phyloP scores from a whole-genome alignment of 768 basidiomycete genomes.

The Leccinum boreale region DNA sequence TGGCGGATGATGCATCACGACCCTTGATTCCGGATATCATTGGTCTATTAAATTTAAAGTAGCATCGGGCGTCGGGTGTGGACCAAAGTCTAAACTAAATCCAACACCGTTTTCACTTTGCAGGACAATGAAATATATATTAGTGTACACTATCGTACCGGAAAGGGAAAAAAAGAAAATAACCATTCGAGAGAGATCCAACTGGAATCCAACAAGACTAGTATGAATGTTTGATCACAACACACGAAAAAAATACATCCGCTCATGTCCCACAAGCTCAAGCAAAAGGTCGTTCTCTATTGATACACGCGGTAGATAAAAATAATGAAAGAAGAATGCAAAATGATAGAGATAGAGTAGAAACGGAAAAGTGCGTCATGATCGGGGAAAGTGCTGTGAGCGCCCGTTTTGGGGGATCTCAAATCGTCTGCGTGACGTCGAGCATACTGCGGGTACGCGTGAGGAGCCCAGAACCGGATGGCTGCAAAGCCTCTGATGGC shows the following conservation, averaged over 20 bases:
- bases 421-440: slow-evolving; percentile 2
- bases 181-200: not conserved
- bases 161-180: not conserved
- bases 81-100: not conserved
- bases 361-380: not conserved
- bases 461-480: not conserved
- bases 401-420: not conserved
- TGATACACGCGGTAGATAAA: not conserved
- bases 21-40: not conserved
- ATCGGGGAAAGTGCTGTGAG: not conserved
- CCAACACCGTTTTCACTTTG: not conserved
- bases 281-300: not conserved
- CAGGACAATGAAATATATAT: not conserved
- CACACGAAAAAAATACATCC: slow-evolving; percentile 2
- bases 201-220: not conserved
- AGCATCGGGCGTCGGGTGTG: not conserved
- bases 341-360: too few species aligned
- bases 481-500: not conserved
- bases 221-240: not conserved
- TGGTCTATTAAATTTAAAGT: not conserved
- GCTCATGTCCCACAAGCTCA: not conserved
- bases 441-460: not conserved
- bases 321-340: not conserved
- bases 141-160: not conserved
- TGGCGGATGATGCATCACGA: not conserved